Evolutionary conservation across 2,329 filamentous ascomycete genomes (phyloP).

Genomic region (Hypoxylon rubiginosum): DNA sequence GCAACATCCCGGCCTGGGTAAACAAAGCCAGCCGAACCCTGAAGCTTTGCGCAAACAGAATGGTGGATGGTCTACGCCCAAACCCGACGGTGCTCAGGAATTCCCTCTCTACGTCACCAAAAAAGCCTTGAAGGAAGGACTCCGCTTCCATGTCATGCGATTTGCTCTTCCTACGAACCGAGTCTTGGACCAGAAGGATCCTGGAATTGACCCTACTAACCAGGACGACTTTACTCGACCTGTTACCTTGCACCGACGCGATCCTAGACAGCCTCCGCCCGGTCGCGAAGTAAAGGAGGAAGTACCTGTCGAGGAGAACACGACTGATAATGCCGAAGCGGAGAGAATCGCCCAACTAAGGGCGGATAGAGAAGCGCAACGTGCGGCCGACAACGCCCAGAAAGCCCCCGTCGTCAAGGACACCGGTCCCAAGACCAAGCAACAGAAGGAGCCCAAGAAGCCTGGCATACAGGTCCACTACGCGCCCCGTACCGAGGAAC

Average conservation of each 20-base stretch:
- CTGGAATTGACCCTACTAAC: constrained; percentile 73
- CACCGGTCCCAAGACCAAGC: constrained; percentile 60
- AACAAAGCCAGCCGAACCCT: constrained; percentile 50
- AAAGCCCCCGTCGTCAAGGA: constrained; percentile 86
- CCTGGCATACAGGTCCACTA: constrained; percentile 83
- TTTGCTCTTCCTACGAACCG: constrained; percentile 71
- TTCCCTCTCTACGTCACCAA: constrained; percentile 88
- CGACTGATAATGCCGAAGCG: constrained; percentile 69
- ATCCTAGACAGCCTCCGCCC: constrained; percentile 78
- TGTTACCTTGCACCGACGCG: constrained; percentile 88
- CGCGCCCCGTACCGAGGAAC: constrained; percentile 83
- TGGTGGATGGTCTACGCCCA: constrained; percentile 70
- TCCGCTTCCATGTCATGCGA: constrained; percentile 90
- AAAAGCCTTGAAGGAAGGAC: constrained; percentile 79
- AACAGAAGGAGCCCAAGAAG: constrained; percentile 80
- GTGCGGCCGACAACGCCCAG: constrained; percentile 88
- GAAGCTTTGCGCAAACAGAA: constrained; percentile 61
- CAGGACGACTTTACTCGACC: constrained; percentile 88
- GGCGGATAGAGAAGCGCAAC: constrained; percentile 86
- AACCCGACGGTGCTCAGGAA: constrained; percentile 57
- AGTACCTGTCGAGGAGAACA: constrained; percentile 56
- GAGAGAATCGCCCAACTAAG: constrained; percentile 77
- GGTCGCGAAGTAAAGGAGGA: constrained; percentile 75
- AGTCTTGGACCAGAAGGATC: constrained; percentile 62
- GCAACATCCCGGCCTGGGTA: constrained; percentile 36